Evolutionary conservation across 176 grass and related monocot genomes (phyloP).

Genomic region (Elymus sibiricus): DNA sequence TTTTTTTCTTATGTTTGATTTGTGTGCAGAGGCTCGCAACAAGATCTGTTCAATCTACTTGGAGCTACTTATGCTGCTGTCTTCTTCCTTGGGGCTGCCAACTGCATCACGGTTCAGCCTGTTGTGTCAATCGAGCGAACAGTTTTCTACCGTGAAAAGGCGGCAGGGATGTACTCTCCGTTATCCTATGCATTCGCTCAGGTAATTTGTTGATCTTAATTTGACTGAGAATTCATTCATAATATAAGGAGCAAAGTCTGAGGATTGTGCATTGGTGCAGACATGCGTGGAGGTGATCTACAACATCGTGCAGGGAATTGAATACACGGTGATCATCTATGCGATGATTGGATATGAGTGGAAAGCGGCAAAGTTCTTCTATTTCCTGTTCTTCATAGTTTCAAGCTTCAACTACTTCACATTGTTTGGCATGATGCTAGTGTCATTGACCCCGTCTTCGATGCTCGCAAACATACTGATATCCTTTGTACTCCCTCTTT

Average conservation of each 20-base stretch:
- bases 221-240: not conserved
- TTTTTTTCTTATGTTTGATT: constrained; percentile 12
- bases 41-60: constrained; percentile 70
- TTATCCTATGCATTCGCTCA: constrained; percentile 87
- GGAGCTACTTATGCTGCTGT: constrained; percentile 76
- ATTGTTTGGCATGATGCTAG: constrained; percentile 77
- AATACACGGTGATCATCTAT: constrained; percentile 69
- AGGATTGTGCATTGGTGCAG: constrained; percentile 30
- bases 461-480: constrained; percentile 57
- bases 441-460: constrained; percentile 58
- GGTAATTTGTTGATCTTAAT: constrained; percentile 1
- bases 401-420: constrained; percentile 78
- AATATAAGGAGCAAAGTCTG: not conserved
- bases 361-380: constrained; percentile 62
- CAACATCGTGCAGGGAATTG: constrained; percentile 43
- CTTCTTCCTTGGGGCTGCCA: constrained; percentile 78
- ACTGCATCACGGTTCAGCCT: constrained; percentile 69
- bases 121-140: constrained; percentile 69
- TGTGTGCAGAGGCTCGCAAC: constrained; percentile 45
- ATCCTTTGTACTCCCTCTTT: constrained; percentile 56
- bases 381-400: constrained; percentile 73
- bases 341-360: constrained; percentile 83
- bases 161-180: constrained; percentile 94
- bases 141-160: constrained; percentile 89
- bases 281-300: constrained; percentile 68